A percentile compares a stretch with the other conserved stretches of the same genome.
These are phyloP conservation scores for Poterioochromonas sp. DNA, from an alignment of 352 stramenopile species.

Conservation along the genomic window DNA sequence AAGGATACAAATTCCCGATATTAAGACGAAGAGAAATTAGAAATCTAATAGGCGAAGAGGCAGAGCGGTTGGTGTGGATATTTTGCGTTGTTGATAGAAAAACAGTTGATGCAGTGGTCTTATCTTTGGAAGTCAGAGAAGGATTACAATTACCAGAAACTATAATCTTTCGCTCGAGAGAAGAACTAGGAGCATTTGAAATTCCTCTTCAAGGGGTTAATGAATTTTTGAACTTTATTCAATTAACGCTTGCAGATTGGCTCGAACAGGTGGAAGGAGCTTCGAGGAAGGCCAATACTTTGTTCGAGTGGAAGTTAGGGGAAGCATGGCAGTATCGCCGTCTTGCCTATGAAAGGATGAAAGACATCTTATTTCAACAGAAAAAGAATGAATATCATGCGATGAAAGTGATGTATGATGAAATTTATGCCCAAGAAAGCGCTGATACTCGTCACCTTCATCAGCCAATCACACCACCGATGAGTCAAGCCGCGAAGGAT, in stretches of 20 bases:
- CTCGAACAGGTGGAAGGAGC: slow-evolving; percentile 60
- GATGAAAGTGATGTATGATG: slow-evolving; percentile 44
- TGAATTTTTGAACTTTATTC: slow-evolving; percentile 59
- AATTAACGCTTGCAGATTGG: slow-evolving; percentile 59
- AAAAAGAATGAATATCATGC: slow-evolving; percentile 39
- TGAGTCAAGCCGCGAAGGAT: slow-evolving; percentile 45
- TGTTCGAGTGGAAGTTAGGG: slow-evolving; percentile 53
- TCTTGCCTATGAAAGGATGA: slow-evolving; percentile 55
- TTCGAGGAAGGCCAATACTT: slow-evolving; percentile 44
- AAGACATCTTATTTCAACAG: slow-evolving; percentile 44
- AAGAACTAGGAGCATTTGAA: slow-evolving; percentile 55
- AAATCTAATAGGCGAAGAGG: slow-evolving; percentile 50
- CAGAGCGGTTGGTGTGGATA: slow-evolving; percentile 55
- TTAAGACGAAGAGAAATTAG: slow-evolving; percentile 47
- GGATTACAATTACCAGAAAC: slow-evolving; percentile 1
- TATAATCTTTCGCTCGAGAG: slow-evolving; percentile 48
- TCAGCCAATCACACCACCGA: slow-evolving; percentile 51
- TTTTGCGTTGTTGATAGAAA: slow-evolving; percentile 61
- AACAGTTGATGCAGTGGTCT: slow-evolving; percentile 52
- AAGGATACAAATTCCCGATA: slow-evolving; percentile 55
- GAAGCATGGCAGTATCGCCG: slow-evolving; percentile 57
- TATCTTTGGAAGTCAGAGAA: slow-evolving; percentile 41
- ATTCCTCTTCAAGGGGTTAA: slow-evolving; percentile 48
- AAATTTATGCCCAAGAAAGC: slow-evolving; percentile 50
- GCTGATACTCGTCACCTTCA: slow-evolving; percentile 51